A percentile compares a stretch with the other conserved stretches of the same genome.
Conservation (phyloP, 805 yeast genomes). For the Candida railenensis region DNA sequence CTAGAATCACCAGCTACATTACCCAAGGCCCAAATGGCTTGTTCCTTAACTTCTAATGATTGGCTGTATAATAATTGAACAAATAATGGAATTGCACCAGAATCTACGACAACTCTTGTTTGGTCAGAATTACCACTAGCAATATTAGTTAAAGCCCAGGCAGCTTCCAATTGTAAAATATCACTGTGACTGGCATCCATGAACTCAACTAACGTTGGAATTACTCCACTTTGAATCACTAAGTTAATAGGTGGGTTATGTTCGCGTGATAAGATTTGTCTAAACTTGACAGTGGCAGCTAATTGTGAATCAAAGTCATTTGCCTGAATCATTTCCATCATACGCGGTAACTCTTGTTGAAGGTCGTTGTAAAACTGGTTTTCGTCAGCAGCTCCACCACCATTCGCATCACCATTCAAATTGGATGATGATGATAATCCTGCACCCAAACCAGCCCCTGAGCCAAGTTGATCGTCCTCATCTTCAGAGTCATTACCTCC, state of each 20-base stretch:
- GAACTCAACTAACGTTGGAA: slow-evolving; percentile 84
- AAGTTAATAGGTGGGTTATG: slow-evolving; percentile 94
- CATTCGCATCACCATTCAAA: not conserved
- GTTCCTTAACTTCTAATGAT: slow-evolving; percentile 92
- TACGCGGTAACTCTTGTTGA: slow-evolving; percentile 70
- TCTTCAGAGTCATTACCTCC: slow-evolving; percentile 42
- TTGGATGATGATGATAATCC: slow-evolving; percentile 5
- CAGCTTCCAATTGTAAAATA: slow-evolving; percentile 93
- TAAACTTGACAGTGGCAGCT: slow-evolving; percentile 86
- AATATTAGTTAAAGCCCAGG: slow-evolving; percentile 99
- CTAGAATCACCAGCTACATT: slow-evolving; percentile 98
- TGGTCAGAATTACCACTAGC: slow-evolving; percentile 93
- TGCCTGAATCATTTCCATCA: slow-evolving; percentile 80
- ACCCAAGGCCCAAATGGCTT: slow-evolving; percentile 99
- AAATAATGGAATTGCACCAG: slow-evolving; percentile 91
- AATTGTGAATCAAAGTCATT: slow-evolving; percentile 76
- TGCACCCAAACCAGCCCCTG: slow-evolving; percentile 8
- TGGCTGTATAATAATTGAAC: slow-evolving; percentile 77
- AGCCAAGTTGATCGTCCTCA: slow-evolving; percentile 29
- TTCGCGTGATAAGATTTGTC: slow-evolving; percentile 91
- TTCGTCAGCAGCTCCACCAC: slow-evolving; percentile 52
- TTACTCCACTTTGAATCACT: slow-evolving; percentile 91
- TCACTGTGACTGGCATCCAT: slow-evolving; percentile 74
- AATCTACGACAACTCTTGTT: slow-evolving; percentile 85
- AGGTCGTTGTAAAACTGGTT: slow-evolving; percentile 39